Evolutionary conservation across 1,139 yeast genomes (phyloP), one percentile per base, ranked within the genome.

Genomic region (Candida sojae): DNA sequence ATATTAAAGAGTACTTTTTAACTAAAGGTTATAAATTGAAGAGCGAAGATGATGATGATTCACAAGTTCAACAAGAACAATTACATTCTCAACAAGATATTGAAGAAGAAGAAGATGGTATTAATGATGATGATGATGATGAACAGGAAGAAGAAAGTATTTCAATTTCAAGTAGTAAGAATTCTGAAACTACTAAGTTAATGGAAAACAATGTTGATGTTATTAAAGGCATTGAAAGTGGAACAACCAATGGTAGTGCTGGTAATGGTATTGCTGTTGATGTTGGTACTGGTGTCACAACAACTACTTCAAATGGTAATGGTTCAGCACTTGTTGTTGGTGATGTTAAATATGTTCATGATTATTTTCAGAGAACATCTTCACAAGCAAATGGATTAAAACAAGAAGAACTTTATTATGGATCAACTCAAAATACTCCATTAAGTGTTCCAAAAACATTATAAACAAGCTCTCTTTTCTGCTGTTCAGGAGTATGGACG

Each of bases 1-100:
- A 80, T 51, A 63, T 80, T 44, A 68, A 70, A 47, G 57, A 56
- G 2, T 75, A 61, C 52, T 73, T 60, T 54, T 54, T 62, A 35
- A 54, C 57, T 5, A 61, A 62, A 40, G 77, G 77, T 2, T 58
- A 62, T 42, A 55, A 54, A 31, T 50, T 66, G 35, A 62, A 58
- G 46, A 57, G 56, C 39, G 62, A 54, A 43, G 59, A 57, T 39
- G 52, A 54, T 39, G 49, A 47, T 17, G 21, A 17, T 17, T 17
- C 21, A 26, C 58, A 61, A 42, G 21, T 3, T 17, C 54, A 54
- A 34, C 49, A 63, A 32, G 61, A 57, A 47, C 56, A 54, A 39
- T 61, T 53, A 39, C 59, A 56, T 37, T 50, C 52, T 40, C 48
- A 49, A 31, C 61, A 54, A 41, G 59, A 56, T 38, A 49, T 51